phyloP scores from a whole-genome alignment of 148 eudicot species.

The Camellia sinensis region DNA sequence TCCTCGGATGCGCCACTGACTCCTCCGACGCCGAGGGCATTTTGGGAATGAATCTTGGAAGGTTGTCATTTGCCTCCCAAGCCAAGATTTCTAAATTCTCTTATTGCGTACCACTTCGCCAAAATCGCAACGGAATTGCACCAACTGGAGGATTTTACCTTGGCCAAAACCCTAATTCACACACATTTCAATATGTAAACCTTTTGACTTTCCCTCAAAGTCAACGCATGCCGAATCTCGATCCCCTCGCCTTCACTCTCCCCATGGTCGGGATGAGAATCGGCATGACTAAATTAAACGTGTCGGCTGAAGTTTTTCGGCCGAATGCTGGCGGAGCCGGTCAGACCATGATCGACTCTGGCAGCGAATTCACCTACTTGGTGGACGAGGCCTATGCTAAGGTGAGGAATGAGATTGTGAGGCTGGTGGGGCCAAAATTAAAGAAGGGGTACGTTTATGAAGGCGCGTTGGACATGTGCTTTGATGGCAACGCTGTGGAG shows the following conservation, averaged over 20 bases:
- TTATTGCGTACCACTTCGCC: slow-evolving; percentile 41
- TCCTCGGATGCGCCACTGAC: slow-evolving; percentile 49
- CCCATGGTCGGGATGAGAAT: slow-evolving; percentile 37
- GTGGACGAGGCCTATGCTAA: slow-evolving; percentile 45
- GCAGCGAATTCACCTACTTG: slow-evolving; percentile 44
- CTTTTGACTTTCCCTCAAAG: slow-evolving; percentile 33
- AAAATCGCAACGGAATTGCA: not conserved
- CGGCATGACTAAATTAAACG: slow-evolving; percentile 26
- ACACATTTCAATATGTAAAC: slow-evolving; percentile 23
- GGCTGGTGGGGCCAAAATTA: slow-evolving; percentile 30
- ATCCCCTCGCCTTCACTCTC: slow-evolving; percentile 47
- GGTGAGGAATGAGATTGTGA: slow-evolving; percentile 33
- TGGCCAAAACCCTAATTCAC: slow-evolving; percentile 40
- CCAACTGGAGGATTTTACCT: slow-evolving; percentile 42
- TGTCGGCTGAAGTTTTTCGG: slow-evolving; percentile 25
- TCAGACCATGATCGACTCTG: slow-evolving; percentile 56
- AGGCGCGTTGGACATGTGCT: slow-evolving; percentile 46
- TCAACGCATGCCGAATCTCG: slow-evolving; percentile 50
- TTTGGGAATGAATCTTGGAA: slow-evolving; percentile 53
- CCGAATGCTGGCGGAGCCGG: slow-evolving; percentile 49
- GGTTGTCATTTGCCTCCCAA: slow-evolving; percentile 46
- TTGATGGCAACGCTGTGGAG: slow-evolving; percentile 31
- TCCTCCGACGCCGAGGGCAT: slow-evolving; percentile 46
- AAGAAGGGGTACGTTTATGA: slow-evolving; percentile 43
- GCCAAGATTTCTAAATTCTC: slow-evolving; percentile 44